phyloP scores from a whole-genome alignment of 192 early-diverging fungal species.

The Coemansia sp. region DNA sequence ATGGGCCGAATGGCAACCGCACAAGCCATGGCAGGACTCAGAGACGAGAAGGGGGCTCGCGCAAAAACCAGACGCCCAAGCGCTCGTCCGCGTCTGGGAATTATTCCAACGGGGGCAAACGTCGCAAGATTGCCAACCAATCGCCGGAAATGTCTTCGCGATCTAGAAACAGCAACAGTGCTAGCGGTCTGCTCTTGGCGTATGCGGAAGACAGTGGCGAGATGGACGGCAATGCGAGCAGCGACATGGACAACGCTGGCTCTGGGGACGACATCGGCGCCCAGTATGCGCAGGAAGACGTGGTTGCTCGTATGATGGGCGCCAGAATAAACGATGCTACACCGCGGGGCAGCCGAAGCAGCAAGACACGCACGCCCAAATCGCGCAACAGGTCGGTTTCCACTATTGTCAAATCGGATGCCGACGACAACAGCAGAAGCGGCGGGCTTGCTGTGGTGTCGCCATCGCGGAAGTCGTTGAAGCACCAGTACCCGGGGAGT shows the following conservation, averaged over 20 bases:
- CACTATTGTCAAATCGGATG: constrained; percentile 14
- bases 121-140: background rate
- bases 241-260: background rate
- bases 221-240: constrained; percentile 12
- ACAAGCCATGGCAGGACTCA: background rate
- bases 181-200: background rate
- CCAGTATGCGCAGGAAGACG: constrained; percentile 19
- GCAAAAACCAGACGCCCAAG: constrained; percentile 25
- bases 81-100: constrained; percentile 1
- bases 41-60: background rate
- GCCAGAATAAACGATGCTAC: constrained; percentile 4
- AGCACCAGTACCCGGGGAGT: background rate
- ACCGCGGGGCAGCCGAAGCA: constrained; percentile 1
- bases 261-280: background rate
- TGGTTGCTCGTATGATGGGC: constrained; percentile 36
- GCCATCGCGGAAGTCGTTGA: background rate
- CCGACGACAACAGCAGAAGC: background rate
- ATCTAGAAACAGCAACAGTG: background rate
- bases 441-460: background rate
- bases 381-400: constrained; percentile 37
- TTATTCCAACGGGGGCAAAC: background rate
- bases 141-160: background rate
- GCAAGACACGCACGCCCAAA: constrained; percentile 19
- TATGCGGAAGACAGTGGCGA: background rate
- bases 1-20: background rate